Evolutionary conservation across 2,329 filamentous ascomycete genomes (phyloP).

Genomic region (Hirsutella rhossiliensis): DNA sequence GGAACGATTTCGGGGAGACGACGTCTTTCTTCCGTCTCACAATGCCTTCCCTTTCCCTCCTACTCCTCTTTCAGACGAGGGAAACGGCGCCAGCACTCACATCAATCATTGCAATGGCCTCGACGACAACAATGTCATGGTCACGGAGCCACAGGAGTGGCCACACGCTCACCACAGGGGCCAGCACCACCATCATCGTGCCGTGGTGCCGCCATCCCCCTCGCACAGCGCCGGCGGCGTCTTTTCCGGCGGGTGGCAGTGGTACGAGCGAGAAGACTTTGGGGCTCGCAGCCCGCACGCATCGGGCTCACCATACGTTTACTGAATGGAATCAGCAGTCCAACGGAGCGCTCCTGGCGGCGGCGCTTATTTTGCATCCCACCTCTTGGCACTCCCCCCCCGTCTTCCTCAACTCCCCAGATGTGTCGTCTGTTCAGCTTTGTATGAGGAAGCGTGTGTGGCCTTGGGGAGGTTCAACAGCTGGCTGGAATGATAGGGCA

Average conservation of each 20-base stretch:
- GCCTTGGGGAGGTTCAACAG: no score
- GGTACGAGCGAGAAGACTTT: constrained; percentile 21
- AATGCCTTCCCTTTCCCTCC: not conserved
- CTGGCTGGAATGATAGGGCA: no score
- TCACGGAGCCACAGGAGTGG: not conserved
- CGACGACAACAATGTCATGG: constrained; percentile 1
- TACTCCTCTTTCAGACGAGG: not conserved
- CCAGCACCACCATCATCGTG: not conserved
- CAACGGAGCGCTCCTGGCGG: not conserved
- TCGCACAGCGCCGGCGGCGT: constrained; percentile 1
- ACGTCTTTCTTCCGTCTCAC: constrained; percentile 1
- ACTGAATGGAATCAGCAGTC: constrained; percentile 3
- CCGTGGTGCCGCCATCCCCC: not conserved
- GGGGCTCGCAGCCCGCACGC: constrained; percentile 12
- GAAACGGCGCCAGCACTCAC: constrained; percentile 3
- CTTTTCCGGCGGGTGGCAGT: constrained; percentile 18
- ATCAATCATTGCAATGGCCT: not conserved
- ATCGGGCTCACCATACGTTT: constrained; percentile 18
- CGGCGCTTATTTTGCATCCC: not conserved
- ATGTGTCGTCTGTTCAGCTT: no score
- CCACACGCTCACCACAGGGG: not conserved
- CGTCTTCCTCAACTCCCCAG: no score
- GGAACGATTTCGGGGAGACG: constrained; percentile 33
- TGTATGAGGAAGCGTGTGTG: no score
- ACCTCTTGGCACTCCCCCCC: not conserved